These are phyloP conservation scores for Rossbeevera mucosa DNA, from an alignment of 768 basidiomycete species.

Conservation along the genomic window DNA sequence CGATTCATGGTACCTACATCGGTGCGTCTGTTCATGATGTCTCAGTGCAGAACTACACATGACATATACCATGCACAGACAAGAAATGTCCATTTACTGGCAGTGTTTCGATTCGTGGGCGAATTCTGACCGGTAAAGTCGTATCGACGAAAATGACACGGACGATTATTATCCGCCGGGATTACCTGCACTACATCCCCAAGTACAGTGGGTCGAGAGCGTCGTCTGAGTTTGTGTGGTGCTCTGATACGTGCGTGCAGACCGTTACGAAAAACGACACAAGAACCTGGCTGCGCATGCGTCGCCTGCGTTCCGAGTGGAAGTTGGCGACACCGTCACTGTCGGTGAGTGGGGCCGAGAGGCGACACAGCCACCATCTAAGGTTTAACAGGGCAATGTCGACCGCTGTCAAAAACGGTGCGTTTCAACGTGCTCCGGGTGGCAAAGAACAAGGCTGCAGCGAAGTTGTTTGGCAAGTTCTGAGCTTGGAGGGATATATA, in stretches of 20 bases:
- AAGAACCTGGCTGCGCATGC: conserved; percentile 97
- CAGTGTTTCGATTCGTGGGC: conserved; percentile 95
- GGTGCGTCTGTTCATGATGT: conserved; percentile 49
- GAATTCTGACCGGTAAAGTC: conserved; percentile 96
- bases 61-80: conserved; percentile 54
- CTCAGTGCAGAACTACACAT: background rate
- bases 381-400: conserved; percentile 76
- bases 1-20: conserved; percentile 94
- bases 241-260: conserved; percentile 35
- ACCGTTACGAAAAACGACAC: conserved; percentile 98
- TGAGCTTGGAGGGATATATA: conserved; percentile 31
- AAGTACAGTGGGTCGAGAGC: conserved; percentile 83
- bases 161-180: conserved; percentile 92
- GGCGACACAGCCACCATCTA: background rate
- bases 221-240: background rate
- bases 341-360: conserved; percentile 62
- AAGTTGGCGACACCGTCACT: conserved; percentile 89
- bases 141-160: conserved; percentile 99
- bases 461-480: conserved; percentile 95
- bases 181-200: conserved; percentile 94
- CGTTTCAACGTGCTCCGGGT: conserved; percentile 99
- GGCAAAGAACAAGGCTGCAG: conserved; percentile 84
- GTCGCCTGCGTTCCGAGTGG: conserved; percentile 98
- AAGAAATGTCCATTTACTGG: conserved; percentile 99
- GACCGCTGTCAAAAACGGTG: conserved; percentile 97